These are phyloP conservation scores for Colletotrichum gloeosporioides DNA, from an alignment of 2,329 filamentous ascomycete species.

Conservation along the genomic window DNA sequence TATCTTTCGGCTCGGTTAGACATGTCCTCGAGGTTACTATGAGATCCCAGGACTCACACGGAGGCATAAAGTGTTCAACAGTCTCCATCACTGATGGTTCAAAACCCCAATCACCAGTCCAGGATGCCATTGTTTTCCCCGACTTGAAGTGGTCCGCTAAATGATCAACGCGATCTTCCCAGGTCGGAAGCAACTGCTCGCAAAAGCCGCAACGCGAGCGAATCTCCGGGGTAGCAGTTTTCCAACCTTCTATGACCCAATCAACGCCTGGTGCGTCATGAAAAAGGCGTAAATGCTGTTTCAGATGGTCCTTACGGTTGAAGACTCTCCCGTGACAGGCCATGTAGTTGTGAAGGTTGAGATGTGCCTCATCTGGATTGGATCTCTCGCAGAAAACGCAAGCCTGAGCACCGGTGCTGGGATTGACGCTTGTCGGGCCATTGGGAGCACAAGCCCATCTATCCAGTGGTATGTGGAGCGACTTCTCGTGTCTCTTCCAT, in stretches of 20 bases:
- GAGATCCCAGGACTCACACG: conserved; percentile 52
- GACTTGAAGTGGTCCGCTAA: conserved; percentile 71
- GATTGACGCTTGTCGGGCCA: conserved; percentile 59
- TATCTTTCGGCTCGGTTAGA: conserved; percentile 55
- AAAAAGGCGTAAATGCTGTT: conserved; percentile 68
- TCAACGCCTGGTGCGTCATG: conserved; percentile 65
- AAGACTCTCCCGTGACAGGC: conserved; percentile 73
- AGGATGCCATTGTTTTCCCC: conserved; percentile 69
- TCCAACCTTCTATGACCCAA: conserved; percentile 72
- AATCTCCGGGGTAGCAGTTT: conserved; percentile 64
- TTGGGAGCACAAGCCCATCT: conserved; percentile 69
- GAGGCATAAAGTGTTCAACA: conserved; percentile 71
- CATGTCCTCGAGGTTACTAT: conserved; percentile 37
- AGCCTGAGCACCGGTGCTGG: conserved; percentile 60
- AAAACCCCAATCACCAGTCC: conserved; percentile 75
- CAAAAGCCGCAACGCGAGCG: conserved; percentile 71
- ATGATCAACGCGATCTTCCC: conserved; percentile 67
- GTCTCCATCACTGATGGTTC: conserved; percentile 64
- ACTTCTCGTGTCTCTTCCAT: conserved; percentile 75
- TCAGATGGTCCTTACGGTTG: conserved; percentile 71
- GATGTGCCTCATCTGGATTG: conserved; percentile 60
- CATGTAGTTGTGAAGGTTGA: conserved; percentile 64
- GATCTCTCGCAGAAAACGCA: conserved; percentile 65
- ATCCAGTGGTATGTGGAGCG: conserved; percentile 68
- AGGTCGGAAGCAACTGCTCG: conserved; percentile 65